phyloP scores from a whole-genome alignment of 148 eudicot species.

The Rhododendron griersonianum region DNA sequence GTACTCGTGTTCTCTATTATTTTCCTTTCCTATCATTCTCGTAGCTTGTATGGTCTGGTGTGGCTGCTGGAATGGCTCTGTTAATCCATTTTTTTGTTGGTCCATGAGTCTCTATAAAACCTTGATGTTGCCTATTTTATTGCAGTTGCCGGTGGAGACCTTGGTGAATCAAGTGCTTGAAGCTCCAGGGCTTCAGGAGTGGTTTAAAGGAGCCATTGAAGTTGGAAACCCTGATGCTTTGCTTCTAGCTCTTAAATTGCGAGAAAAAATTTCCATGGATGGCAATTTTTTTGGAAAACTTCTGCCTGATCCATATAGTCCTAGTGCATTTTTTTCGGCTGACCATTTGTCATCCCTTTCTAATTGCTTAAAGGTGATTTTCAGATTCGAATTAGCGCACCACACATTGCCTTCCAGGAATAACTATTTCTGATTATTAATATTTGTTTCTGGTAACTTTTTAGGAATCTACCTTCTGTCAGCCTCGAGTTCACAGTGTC shows the following conservation, averaged over 20 bases:
- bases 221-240: conserved; percentile 93
- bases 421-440: neutral
- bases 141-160: conserved; percentile 75
- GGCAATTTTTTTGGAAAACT: conserved; percentile 48
- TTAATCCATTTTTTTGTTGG: neutral
- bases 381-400: neutral
- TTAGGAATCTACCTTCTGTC: conserved; percentile 92
- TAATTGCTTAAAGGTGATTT: conserved; percentile 71
- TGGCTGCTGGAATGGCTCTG: conserved; percentile 3
- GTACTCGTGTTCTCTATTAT: neutral
- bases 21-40: neutral
- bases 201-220: conserved; percentile 73
- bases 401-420: neutral
- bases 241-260: conserved; percentile 68
- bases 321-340: conserved; percentile 51
- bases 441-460: conserved; percentile 9
- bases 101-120: neutral
- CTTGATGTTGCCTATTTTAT: neutral
- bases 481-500: conserved; percentile 87
- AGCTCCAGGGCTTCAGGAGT: conserved; percentile 73
- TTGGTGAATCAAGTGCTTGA: conserved; percentile 55
- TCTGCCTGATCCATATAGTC: conserved; percentile 70
- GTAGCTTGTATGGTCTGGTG: neutral
- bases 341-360: conserved; percentile 56
- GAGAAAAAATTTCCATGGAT: conserved; percentile 55